Base-by-base conservation (phyloP, 164 flowering plant genomes). In the Echeveria elegans region DNA sequence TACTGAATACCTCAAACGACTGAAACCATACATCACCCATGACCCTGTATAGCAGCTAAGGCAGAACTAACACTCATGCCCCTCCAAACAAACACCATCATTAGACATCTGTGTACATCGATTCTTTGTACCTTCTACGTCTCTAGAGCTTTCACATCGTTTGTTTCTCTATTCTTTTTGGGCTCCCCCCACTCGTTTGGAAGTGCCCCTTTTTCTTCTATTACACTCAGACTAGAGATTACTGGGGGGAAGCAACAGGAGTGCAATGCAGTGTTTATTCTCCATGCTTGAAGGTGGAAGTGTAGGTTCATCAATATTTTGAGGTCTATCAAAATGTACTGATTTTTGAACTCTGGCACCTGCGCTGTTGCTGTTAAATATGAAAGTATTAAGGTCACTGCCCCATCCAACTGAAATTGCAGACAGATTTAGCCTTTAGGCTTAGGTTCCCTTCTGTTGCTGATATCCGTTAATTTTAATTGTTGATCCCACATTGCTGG, bases 1-100 rank as follows among this genome's bases (percentile, higher is more conserved):
- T 24, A 72, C 58, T n/a, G 53, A 73, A 62, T 72, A 56, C 36
- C 66, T 3, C 72, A 31, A 60, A 56, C 56, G 11, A 43, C 72
- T 43, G 69, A 75, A 64, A 50, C 70, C 64, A 67, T 65, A 62
- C 71, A 43, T 48, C 61, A 62, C 59, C 68, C 66, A 65, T 77
- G 75, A 78, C 69, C 71, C 64, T 56, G 26, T n/a, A n/a, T n/a
- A n/a, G n/a, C n/a, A n/a, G n/a, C n/a, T n/a, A n/a, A n/a, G n/a
- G n/a, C n/a, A n/a, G n/a, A n/a, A n/a, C n/a, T n/a, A n/a, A n/a
- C n/a, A n/a, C 16, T 15, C 52, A 47, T 11, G 52, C 52, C 52
- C n/a, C n/a, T 19, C 21, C 52, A 38, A 38, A 14, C 41, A 10
- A 8, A 14, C 41, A 8, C 41, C 41, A 3, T 38, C 41, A 38